A percentile compares a stretch with the other conserved stretches of the same genome.
phyloP scores from a whole-genome alignment of 257 asterid genomes.

The Fraxinus pennsylvanica region DNA sequence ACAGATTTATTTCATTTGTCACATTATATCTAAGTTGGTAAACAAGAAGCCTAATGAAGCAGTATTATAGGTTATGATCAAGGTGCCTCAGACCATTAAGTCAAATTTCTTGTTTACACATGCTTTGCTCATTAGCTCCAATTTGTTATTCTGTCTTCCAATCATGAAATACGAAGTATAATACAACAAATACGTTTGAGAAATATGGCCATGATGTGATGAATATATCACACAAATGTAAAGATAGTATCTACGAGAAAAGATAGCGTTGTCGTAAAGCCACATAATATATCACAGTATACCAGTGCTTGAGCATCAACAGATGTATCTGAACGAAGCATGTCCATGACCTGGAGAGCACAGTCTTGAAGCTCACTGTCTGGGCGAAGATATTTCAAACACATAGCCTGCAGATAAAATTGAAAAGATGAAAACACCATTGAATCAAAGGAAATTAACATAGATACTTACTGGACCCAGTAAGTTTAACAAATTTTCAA shows the following conservation, averaged over 20 bases:
- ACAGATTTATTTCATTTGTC: not conserved
- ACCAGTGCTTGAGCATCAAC: constrained; percentile 97
- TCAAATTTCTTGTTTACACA: not conserved
- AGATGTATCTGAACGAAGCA: constrained; percentile 71
- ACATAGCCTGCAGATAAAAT: constrained; percentile 65
- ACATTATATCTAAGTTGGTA: constrained; percentile 1
- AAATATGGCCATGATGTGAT: not conserved
- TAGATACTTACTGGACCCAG: constrained; percentile 10
- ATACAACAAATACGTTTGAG: not conserved
- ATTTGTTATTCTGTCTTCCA: not conserved
- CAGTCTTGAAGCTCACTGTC: constrained; percentile 86
- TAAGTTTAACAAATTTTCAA: constrained; percentile 8
- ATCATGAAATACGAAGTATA: not conserved
- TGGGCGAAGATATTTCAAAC: constrained; percentile 79
- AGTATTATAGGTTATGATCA: not conserved
- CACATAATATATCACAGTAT: constrained; percentile 29
- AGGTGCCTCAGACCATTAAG: constrained; percentile 8
- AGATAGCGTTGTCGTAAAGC: constrained; percentile 16
- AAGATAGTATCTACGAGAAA: constrained; percentile 14
- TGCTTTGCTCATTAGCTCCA: constrained; percentile 6
- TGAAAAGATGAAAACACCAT: constrained; percentile 16
- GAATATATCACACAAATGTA: constrained; percentile 12
- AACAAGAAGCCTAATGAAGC: not conserved
- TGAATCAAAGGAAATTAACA: constrained; percentile 26
- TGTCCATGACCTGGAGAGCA: constrained; percentile 70